Percentiles rank a stretch among this genome's conserved stretches.
Conservation (phyloP, 805 yeast species). For the Pichia manshurica region DNA sequence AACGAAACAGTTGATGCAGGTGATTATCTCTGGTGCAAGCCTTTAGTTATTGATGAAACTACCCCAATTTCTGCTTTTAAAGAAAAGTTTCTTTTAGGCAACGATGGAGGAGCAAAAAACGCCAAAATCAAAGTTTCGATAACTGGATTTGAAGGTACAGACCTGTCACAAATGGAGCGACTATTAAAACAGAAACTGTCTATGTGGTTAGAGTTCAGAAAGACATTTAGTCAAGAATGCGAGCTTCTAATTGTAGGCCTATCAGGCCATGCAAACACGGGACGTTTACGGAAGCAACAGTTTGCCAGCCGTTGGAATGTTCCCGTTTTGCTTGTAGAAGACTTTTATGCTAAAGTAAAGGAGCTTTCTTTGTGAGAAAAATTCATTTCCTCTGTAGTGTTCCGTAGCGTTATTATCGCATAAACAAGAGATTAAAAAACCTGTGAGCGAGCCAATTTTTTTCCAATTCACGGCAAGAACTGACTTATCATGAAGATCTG, state of each 20-base stretch:
- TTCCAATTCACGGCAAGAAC: no score
- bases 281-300: conserved; percentile 18
- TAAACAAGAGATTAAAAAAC: no score
- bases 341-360: conserved; percentile 5
- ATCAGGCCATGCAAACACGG: background rate
- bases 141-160: conserved; percentile 30
- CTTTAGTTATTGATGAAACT: conserved; percentile 6
- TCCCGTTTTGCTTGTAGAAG: conserved; percentile 7
- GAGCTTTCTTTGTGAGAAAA: background rate
- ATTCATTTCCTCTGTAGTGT: no score
- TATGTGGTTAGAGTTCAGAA: conserved; percentile 40
- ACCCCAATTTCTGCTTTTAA: background rate
- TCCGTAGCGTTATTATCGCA: no score
- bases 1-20: conserved; percentile 16
- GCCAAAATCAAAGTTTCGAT: conserved; percentile 19
- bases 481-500: no score
- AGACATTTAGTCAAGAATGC: conserved; percentile 43
- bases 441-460: no score
- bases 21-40: conserved; percentile 22
- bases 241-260: conserved; percentile 46
- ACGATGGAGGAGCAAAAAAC: background rate
- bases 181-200: conserved; percentile 51
- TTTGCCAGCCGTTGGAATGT: conserved; percentile 24
- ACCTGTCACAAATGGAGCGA: conserved; percentile 32
- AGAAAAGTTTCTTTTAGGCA: background rate